These are phyloP conservation scores for Aphanomyces euteiches DNA, from an alignment of 352 stramenopile genomes.

Conservation along the genomic window DNA sequence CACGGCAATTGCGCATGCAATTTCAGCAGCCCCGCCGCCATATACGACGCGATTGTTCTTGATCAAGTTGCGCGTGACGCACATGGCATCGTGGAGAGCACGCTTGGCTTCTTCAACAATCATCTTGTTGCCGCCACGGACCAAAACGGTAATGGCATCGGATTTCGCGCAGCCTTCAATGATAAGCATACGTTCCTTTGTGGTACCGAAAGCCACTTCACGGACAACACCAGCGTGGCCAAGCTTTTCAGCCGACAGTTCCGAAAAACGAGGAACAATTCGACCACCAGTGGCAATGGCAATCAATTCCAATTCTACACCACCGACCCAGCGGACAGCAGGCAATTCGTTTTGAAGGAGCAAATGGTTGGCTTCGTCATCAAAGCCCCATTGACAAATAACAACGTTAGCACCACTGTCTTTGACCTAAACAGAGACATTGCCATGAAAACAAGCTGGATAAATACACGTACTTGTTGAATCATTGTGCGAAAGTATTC, in stretches of 20 bases:
- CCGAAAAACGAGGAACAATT: slow-evolving; percentile 98
- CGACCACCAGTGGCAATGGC: slow-evolving; percentile 98
- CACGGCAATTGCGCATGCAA: slow-evolving; percentile 96
- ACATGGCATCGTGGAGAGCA: slow-evolving; percentile 99
- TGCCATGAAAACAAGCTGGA: too few species aligned
- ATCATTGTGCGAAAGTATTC: slow-evolving; percentile 99
- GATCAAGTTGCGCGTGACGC: slow-evolving; percentile 98
- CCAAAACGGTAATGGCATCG: slow-evolving; percentile 97
- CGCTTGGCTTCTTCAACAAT: slow-evolving; percentile 99
- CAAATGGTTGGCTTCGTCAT: slow-evolving; percentile 99
- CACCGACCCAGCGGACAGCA: slow-evolving; percentile 98
- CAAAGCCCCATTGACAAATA: slow-evolving; percentile 99
- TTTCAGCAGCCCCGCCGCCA: slow-evolving; percentile 96
- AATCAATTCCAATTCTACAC: slow-evolving; percentile 99
- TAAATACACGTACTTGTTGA: slow-evolving; percentile 57
- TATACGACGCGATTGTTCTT: slow-evolving; percentile 99
- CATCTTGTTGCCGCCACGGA: slow-evolving; percentile 99
- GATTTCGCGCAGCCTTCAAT: slow-evolving; percentile 98
- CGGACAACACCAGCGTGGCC: slow-evolving; percentile 91
- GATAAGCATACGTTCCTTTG: slow-evolving; percentile 97
- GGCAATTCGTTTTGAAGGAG: slow-evolving; percentile 97
- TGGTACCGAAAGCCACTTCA: slow-evolving; percentile 97
- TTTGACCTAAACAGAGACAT: slow-evolving; percentile 76
- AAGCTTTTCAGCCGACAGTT: slow-evolving; percentile 97
- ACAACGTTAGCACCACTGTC: slow-evolving; percentile 97